Percentiles rank a stretch among this genome's conserved stretches.
phyloP scores from a whole-genome alignment of 306 rosid genomes.

The Prunus dulcis region DNA sequence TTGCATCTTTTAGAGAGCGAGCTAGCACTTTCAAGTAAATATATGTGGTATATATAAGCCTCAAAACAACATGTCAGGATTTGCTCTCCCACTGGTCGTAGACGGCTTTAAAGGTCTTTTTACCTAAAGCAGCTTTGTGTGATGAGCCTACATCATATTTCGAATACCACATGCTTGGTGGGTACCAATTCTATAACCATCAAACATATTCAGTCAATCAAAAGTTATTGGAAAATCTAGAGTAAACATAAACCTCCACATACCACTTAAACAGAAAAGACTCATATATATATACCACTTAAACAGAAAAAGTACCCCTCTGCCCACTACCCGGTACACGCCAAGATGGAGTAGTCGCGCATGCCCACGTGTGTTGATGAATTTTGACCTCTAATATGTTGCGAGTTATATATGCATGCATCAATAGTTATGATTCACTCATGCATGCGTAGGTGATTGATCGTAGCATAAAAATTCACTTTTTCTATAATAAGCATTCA shows the following conservation, averaged over 20 bases:
- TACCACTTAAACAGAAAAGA: neutral
- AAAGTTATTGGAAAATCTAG: neutral
- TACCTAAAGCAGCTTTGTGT: neutral
- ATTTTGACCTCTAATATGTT: no score
- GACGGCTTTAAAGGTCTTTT: neutral
- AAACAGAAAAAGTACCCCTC: no score
- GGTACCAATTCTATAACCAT: neutral
- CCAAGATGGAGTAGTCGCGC: no score
- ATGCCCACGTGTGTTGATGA: no score
- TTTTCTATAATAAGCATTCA: neutral
- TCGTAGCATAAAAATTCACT: neutral
- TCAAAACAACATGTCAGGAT: neutral
- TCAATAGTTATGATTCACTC: no score
- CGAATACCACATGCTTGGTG: neutral
- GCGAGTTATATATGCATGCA: no score
- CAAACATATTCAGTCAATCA: neutral
- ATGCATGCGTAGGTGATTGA: no score
- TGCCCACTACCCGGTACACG: no score
- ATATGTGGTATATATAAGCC: neutral
- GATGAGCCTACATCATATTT: neutral
- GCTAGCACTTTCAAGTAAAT: neutral
- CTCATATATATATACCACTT: no score
- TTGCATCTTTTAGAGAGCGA: neutral
- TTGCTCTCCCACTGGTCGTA: neutral
- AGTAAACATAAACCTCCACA: neutral